Conservation (phyloP, 2,329 filamentous ascomycete species). For the Cladophialophora carrionii region DNA sequence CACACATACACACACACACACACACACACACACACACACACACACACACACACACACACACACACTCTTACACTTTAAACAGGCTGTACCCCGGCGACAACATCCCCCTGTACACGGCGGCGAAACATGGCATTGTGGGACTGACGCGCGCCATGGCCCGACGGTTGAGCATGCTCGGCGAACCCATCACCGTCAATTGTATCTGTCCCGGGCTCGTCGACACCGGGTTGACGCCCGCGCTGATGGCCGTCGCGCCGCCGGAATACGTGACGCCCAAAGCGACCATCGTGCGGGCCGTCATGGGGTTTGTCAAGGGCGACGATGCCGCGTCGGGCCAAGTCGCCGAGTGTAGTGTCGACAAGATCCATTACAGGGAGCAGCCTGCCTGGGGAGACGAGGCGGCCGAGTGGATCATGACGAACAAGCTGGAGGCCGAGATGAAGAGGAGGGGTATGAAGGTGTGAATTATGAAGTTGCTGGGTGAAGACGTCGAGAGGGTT, state of each 20-base stretch:
- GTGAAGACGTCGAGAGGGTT: background rate
- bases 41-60: background rate
- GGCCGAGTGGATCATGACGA: constrained; percentile 19
- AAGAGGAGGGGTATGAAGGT: background rate
- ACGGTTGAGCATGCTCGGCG: constrained; percentile 1
- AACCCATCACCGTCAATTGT: constrained; percentile 19
- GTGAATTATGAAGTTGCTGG: background rate
- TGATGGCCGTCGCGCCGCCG: constrained; percentile 15
- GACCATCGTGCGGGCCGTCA: constrained; percentile 16
- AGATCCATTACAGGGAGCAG: constrained; percentile 17
- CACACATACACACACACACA: background rate
- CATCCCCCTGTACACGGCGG: constrained; percentile 13
- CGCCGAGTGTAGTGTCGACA: constrained; percentile 17
- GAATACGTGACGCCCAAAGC: constrained; percentile 16
- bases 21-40: background rate
- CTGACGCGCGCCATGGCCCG: constrained; percentile 15
- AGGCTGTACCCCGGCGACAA: constrained; percentile 19
- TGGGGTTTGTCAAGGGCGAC: constrained; percentile 9
- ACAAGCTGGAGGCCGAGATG: constrained; percentile 11
- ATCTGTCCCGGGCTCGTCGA: constrained; percentile 18
- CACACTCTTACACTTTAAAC: background rate
- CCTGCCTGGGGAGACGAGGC: constrained; percentile 15
- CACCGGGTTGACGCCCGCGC: constrained; percentile 3
- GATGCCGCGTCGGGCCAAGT: constrained; percentile 6
- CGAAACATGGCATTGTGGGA: constrained; percentile 15